Percentiles rank a stretch among this genome's conserved stretches.
These are phyloP conservation scores for Metschnikowia vanudenii DNA, from an alignment of 805 yeast species.

Conservation along the genomic window DNA sequence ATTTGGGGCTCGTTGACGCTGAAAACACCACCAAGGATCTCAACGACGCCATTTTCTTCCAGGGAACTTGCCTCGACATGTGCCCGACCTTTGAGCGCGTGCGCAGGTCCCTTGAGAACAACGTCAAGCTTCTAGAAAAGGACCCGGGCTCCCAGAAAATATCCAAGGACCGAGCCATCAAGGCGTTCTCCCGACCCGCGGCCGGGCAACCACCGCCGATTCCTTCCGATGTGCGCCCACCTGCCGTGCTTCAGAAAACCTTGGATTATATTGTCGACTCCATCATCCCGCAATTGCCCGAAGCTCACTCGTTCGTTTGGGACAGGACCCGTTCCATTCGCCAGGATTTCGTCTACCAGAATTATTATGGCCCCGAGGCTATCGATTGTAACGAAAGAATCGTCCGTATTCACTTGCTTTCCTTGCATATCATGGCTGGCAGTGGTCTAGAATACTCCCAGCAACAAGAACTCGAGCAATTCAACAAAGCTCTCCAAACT, in stretches of 20 bases:
- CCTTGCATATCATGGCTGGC: slow-evolving; percentile 84
- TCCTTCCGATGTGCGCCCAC: slow-evolving; percentile 97
- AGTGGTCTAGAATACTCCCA: slow-evolving; percentile 70
- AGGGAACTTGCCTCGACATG: slow-evolving; percentile 90
- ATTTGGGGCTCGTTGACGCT: slow-evolving; percentile 77
- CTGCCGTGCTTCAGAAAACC: slow-evolving; percentile 64
- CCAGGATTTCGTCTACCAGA: slow-evolving; percentile 95
- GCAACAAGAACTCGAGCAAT: slow-evolving; percentile 94
- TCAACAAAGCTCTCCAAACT: slow-evolving; percentile 87
- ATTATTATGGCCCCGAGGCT: slow-evolving; percentile 90
- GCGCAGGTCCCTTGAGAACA: slow-evolving; percentile 81
- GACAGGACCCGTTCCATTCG: slow-evolving; percentile 95
- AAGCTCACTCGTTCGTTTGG: slow-evolving; percentile 90
- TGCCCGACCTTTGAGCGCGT: slow-evolving; percentile 93
- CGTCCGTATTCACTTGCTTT: slow-evolving; percentile 80
- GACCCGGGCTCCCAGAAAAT: slow-evolving; percentile 56
- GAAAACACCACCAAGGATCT: slow-evolving; percentile 79
- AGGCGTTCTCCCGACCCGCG: slow-evolving; percentile 94
- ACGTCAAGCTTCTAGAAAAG: slow-evolving; percentile 74
- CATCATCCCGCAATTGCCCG: slow-evolving; percentile 67
- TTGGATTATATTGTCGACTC: slow-evolving; percentile 69
- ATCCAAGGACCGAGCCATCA: slow-evolving; percentile 63
- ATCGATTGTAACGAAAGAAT: slow-evolving; percentile 89
- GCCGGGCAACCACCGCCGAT: slow-evolving; percentile 98
- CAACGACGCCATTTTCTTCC: slow-evolving; percentile 83